Percentiles rank a stretch among this genome's conserved stretches.
phyloP scores from a whole-genome alignment of 2,329 filamentous ascomycete species.

The Hypoxylon sp. region DNA sequence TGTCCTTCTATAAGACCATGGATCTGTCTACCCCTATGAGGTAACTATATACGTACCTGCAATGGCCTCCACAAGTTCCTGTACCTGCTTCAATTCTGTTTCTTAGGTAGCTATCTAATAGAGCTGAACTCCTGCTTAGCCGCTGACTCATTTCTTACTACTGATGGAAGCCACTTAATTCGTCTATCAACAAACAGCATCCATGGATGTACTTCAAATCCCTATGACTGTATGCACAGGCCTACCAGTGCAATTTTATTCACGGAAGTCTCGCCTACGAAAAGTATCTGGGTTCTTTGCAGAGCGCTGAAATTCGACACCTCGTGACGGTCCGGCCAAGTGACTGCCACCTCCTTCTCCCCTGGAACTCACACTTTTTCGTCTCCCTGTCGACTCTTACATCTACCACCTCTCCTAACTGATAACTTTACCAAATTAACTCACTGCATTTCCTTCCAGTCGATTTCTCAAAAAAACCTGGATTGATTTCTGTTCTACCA shows the following conservation, averaged over 20 bases:
- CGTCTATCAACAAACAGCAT: not conserved
- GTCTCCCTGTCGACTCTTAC: too few species aligned
- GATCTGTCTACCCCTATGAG: not conserved
- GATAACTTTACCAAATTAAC: too few species aligned
- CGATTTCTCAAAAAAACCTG: too few species aligned
- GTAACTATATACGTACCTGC: too few species aligned
- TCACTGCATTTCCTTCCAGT: too few species aligned
- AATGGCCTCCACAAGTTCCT: not conserved
- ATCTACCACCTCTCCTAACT: too few species aligned
- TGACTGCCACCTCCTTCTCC: not conserved
- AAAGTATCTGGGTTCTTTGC: not conserved
- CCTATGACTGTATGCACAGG: not conserved
- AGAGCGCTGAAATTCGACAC: not conserved
- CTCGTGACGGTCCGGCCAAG: not conserved
- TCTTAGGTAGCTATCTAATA: too few species aligned
- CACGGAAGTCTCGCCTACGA: not conserved
- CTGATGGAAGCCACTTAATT: not conserved
- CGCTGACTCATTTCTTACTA: conserved; percentile 1
- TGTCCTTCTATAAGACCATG: not conserved
- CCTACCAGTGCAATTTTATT: not conserved
- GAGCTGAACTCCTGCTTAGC: not conserved
- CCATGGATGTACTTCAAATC: too few species aligned
- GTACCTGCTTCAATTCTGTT: not conserved
- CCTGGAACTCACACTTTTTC: too few species aligned
- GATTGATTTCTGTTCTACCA: not conserved